A percentile compares a stretch with the other conserved stretches of the same genome.
Evolutionary conservation across 169 alveolate genomes (phyloP).

Genomic region (Plasmodium berghei): DNA sequence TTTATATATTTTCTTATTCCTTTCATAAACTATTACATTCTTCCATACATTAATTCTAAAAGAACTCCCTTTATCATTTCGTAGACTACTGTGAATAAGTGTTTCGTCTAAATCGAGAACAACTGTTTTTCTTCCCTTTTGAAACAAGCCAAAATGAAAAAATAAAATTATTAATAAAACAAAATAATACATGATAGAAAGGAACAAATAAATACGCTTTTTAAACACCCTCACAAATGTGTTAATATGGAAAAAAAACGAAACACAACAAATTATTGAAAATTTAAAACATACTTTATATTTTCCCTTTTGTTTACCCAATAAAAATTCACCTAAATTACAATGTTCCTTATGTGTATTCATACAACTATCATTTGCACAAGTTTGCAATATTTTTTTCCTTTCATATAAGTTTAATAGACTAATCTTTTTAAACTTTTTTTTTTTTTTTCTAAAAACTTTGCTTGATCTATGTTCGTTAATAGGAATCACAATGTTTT

Average conservation of each 20-base stretch:
- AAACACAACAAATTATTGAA: conserved; percentile 1
- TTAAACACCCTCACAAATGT: neutral
- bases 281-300: conserved; percentile 23
- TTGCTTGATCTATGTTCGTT: conserved; percentile 12
- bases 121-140: conserved; percentile 81
- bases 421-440: conserved; percentile 39
- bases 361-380: neutral
- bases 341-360: conserved; percentile 14
- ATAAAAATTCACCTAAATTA: conserved; percentile 9
- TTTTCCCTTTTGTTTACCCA: conserved; percentile 48
- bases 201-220: neutral
- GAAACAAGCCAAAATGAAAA: conserved; percentile 9
- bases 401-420: conserved; percentile 23
- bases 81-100: conserved; percentile 83
- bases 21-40: neutral
- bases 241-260: neutral
- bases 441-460: conserved; percentile 22
- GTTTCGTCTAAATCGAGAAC: conserved; percentile 86
- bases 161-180: neutral
- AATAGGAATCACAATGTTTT: neutral
- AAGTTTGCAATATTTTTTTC: conserved; percentile 6
- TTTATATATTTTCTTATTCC: neutral
- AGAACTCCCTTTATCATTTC: conserved; percentile 75
- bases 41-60: conserved; percentile 76
- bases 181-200: neutral